Evolutionary conservation across 441 rosid species (phyloP), one percentile per base, ranked within the genome.

Genomic region (Mallotus repandus): DNA sequence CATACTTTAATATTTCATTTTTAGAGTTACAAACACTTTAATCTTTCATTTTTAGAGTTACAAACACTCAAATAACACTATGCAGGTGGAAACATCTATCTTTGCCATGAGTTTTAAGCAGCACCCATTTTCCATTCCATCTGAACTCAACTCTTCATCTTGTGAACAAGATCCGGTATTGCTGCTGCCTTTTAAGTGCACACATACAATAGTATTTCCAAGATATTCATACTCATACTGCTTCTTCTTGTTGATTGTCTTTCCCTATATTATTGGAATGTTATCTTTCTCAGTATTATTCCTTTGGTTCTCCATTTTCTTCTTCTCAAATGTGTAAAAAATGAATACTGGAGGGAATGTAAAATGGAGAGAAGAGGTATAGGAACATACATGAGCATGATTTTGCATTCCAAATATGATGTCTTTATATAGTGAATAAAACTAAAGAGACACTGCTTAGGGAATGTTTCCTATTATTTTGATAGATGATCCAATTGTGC

Each of bases 41-140:
- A n/a, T n/a, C n/a, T n/a, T n/a, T n/a, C n/a, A n/a, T n/a, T n/a
- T n/a, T n/a, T n/a, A n/a, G n/a, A 32, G 13, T 64, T 9, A 6
- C 66, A 54, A 4, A 56, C 25, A 15, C 45, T 66, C 21, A 49
- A 60, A 29, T 62, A 58, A 64, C 63, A 38, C 72, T 53, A 10
- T 85, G 78, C 86, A 93, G 97, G 97, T 96, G 84, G 98, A 96
- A 83, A 93, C 99, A 57, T 77, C 97, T 69, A 82, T 93, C 68
- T 96, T 93, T 83, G 94, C 97, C 61, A 93, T 91, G 99, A 91
- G 90, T 80, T 87, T 89, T 67, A 91, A 85, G 85, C 82, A 83
- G 84, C 90, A 87, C 63, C 84, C 88, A 46, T 52, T 84, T 76
- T 69, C 81, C 4, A 60, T 88, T 75, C 96, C 96, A 74, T 81